Base-by-base conservation (phyloP, 2,329 filamentous ascomycete genomes). In the Canariomyces notabilis region DNA sequence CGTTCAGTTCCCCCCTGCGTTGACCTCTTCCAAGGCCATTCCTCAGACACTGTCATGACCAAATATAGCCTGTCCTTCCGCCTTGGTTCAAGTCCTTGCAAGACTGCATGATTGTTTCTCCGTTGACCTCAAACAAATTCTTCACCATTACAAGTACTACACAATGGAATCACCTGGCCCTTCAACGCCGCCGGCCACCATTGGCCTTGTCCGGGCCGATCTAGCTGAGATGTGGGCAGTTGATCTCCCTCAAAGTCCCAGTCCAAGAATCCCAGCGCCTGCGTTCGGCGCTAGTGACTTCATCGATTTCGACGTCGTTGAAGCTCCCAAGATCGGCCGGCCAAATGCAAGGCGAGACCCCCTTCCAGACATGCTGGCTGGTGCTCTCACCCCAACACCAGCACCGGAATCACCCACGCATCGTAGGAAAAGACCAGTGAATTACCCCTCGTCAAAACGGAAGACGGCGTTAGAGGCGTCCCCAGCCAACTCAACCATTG, bases 171-270 rank as follows among this genome's bases (percentile, higher is more conserved):
- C 23, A 26, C 35, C 26, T 0, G 41, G 48, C 14, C 19, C 44
- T 4, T 51, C 48, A 11, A 42, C 48, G 6, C 48, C 47, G 9
- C 44, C 48, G 12, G 44, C 44, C 12, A 51, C 47, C 4, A 34
- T 45, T 19, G 45, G 38, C 31, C 42, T 43, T 4, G 31, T 48
- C 12, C 40, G 50, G 9, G 50, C 48, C 4, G 50, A 52, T 26
- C 18, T 49, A 31, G 41, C 34, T 3, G 50, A 52, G 8, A 12
- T 48, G 3, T 52, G 47, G 48, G 21, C 47, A 19, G 34, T 40
- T 14, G 37, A 45, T 20, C 35, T 22, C 6, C 26, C 31, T 3
- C 34, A 34, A 1, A 9, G n/a, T 8, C 36, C 22, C 3, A 44
- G 34, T 21, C 44, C 44, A 6, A 18, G 32, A 15, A 41, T 37